These are phyloP conservation scores for Cercospora sojina DNA, from an alignment of 2,329 filamentous ascomycete species.

Conservation along the genomic window DNA sequence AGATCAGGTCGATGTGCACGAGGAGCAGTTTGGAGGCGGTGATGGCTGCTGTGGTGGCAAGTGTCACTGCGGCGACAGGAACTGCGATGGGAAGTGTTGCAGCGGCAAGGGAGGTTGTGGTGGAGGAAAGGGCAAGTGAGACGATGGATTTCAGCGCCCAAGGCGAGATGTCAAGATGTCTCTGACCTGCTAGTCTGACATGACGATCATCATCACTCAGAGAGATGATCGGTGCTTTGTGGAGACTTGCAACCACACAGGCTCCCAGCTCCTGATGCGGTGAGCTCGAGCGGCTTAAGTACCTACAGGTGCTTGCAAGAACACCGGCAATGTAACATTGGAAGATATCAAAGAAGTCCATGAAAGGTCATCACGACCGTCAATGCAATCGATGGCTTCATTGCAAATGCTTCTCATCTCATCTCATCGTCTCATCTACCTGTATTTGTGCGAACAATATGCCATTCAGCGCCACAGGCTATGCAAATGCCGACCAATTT, in stretches of 20 bases:
- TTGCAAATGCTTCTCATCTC: background rate
- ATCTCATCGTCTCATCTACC: background rate
- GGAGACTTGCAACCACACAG: background rate
- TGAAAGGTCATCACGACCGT: background rate
- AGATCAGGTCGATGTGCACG: slow-evolving; percentile 27
- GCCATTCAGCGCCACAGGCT: background rate
- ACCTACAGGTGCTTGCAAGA: background rate
- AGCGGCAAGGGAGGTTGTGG: slow-evolving; percentile 8
- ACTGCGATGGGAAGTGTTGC: slow-evolving; percentile 13
- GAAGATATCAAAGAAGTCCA: background rate
- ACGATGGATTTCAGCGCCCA: background rate
- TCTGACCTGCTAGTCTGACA: background rate
- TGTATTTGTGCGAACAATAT: background rate
- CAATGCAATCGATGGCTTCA: background rate
- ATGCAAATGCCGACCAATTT: background rate
- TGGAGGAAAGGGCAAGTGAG: slow-evolving; percentile 7
- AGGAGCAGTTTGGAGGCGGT: slow-evolving; percentile 29
- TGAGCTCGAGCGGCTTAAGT: background rate
- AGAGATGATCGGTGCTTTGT: background rate
- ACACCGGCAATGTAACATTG: background rate
- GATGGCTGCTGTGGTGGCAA: slow-evolving; percentile 6
- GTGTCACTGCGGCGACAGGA: slow-evolving; percentile 6
- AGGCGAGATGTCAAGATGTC: background rate
- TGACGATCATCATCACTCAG: background rate
- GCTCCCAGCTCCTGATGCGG: background rate